Percentiles rank a stretch among this genome's conserved stretches.
Conservation (phyloP, 75 land plant genomes). For the Chamaecyparis obtusa region DNA sequence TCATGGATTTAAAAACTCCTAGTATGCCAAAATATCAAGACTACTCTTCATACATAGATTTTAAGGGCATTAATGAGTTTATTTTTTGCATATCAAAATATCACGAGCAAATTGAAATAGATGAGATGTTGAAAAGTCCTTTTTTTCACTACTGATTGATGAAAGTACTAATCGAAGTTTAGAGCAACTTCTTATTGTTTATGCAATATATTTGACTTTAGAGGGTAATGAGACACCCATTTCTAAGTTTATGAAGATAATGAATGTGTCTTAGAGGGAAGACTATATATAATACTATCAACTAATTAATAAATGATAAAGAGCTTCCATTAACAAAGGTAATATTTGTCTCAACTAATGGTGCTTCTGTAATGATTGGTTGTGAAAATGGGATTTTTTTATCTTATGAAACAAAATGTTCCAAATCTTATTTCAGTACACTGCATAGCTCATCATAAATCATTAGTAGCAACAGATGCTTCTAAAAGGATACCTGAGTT, state of each 20-base stretch:
- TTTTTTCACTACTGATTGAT: neutral
- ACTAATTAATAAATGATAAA: too few relatives aligned
- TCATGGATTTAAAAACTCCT: neutral
- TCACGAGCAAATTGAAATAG: neutral
- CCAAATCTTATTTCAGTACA: neutral
- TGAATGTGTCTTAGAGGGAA: neutral
- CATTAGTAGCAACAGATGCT: too few relatives aligned
- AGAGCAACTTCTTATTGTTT: neutral
- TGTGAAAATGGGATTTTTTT: neutral
- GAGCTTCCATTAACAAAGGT: too few relatives aligned
- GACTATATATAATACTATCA: neutral
- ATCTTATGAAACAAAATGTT: neutral
- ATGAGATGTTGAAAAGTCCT: fast-evolving
- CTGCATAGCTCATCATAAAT: too few relatives aligned
- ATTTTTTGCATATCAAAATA: neutral
- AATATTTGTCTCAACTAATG: neutral
- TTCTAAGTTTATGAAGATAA: neutral
- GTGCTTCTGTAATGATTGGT: neutral
- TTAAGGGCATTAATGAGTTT: neutral
- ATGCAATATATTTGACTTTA: neutral
- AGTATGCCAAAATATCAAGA: neutral
- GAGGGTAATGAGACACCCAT: neutral
- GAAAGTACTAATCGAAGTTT: neutral
- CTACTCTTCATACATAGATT: neutral
- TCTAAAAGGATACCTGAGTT: too few relatives aligned